These are phyloP conservation scores for Arthroderma sp. DNA, from an alignment of 2,329 filamentous ascomycete species.

Conservation along the genomic window DNA sequence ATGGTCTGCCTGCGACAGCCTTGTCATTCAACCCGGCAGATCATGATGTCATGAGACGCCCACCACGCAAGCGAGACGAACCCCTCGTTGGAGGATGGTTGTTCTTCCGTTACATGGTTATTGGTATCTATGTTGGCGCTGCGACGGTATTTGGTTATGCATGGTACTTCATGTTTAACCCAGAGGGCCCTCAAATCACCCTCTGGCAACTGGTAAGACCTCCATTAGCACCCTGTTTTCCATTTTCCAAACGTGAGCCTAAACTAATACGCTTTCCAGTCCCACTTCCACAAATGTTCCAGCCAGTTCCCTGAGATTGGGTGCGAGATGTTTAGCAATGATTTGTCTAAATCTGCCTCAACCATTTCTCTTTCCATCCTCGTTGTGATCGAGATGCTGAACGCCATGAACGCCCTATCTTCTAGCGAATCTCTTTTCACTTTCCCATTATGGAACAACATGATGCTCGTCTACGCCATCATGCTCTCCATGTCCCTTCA, in stretches of 20 bases:
- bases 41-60: conserved; percentile 90
- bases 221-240: background rate
- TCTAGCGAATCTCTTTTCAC: conserved; percentile 90
- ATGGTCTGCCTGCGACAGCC: conserved; percentile 89
- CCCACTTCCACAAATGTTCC: conserved; percentile 89
- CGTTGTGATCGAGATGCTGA: conserved; percentile 98
- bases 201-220: conserved; percentile 65
- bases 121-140: conserved; percentile 85
- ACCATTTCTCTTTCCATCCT: conserved; percentile 84
- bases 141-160: conserved; percentile 94
- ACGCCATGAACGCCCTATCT: conserved; percentile 94
- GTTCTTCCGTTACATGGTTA: conserved; percentile 94
- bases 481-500: conserved; percentile 84
- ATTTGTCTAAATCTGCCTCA: conserved; percentile 77
- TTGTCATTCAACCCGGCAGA: conserved; percentile 98
- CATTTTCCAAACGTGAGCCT: conserved; percentile 8
- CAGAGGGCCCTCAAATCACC: conserved; percentile 75
- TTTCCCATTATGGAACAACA: conserved; percentile 93
- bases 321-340: conserved; percentile 80
- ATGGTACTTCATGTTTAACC: conserved; percentile 99
- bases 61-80: conserved; percentile 85
- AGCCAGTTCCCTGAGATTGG: conserved; percentile 76
- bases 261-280: conserved; percentile 24
- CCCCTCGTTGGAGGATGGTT: conserved; percentile 87
- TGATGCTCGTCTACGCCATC: conserved; percentile 96